Evolutionary conservation across 177 flowering plant genomes (phyloP).

Genomic region (Telopea speciosissima): DNA sequence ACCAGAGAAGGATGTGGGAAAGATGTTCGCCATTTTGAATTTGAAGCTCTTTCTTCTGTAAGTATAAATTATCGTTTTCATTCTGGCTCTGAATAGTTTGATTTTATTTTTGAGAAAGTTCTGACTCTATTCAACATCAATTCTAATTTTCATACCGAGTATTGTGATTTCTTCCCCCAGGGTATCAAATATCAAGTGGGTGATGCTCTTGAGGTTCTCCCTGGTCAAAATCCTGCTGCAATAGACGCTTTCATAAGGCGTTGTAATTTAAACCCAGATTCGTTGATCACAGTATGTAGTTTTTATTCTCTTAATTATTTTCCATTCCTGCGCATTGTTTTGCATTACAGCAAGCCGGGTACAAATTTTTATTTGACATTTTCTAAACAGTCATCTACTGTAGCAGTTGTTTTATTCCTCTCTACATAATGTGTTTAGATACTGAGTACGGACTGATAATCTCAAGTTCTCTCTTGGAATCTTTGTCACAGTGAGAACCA

Average conservation of each 20-base stretch:
- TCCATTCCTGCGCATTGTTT: not conserved
- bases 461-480: not conserved
- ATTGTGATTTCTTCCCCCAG: conserved; percentile 32
- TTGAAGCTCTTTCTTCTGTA: conserved; percentile 75
- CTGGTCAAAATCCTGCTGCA: conserved; percentile 52
- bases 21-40: conserved; percentile 90
- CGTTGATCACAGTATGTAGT: conserved; percentile 52
- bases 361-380: not conserved
- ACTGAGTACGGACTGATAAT: not conserved
- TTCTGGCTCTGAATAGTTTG: not conserved
- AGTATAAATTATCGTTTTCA: conserved; percentile 23
- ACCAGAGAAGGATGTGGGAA: conserved; percentile 47
- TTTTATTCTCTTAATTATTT: conserved; percentile 9
- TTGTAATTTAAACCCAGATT: conserved; percentile 73
- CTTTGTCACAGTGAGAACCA: not conserved
- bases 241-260: conserved; percentile 73
- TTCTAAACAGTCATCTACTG: not conserved
- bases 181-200: conserved; percentile 69
- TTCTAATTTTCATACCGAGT: not conserved
- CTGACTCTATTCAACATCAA: not conserved
- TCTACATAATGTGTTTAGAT: too few relatives aligned
- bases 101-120: too few relatives aligned
- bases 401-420: not conserved
- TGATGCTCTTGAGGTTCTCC: conserved; percentile 83
- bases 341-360: not conserved